Conservation (phyloP, 2,329 filamentous ascomycete genomes). For the Ophiocordyceps sinensis region DNA sequence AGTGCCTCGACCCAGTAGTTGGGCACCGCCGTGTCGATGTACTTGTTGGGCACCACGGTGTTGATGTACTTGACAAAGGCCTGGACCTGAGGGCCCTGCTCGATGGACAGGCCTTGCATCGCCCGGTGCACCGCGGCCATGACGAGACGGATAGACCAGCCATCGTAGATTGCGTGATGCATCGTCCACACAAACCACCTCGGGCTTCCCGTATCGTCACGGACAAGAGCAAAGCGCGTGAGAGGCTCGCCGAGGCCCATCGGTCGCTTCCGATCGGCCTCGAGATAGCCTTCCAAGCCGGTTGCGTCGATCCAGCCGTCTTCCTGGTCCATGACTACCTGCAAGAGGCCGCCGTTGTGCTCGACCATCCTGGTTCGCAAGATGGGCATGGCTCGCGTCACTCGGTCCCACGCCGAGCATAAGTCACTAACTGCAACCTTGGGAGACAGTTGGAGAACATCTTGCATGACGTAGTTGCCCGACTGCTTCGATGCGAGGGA, state of each 20-base stretch:
- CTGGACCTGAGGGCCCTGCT: constrained; percentile 13
- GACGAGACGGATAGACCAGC: constrained; percentile 30
- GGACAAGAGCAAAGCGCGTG: too few species aligned
- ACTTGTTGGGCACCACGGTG: too few species aligned
- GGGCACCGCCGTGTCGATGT: constrained; percentile 9
- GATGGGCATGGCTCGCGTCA: constrained; percentile 4
- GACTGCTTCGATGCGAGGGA: constrained; percentile 4
- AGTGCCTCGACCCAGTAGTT: constrained; percentile 27
- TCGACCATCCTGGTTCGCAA: constrained; percentile 5
- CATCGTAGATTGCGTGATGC: constrained; percentile 34
- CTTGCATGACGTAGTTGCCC: constrained; percentile 5
- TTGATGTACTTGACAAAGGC: constrained; percentile 26
- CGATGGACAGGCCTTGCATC: constrained; percentile 1
- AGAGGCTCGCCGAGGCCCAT: constrained; percentile 6
- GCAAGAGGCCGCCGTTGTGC: constrained; percentile 5
- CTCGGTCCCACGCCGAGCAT: constrained; percentile 5
- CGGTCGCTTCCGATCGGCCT: background rate
- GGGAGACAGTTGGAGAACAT: constrained; percentile 4
- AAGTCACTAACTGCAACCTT: constrained; percentile 3
- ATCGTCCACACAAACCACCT: constrained; percentile 4
- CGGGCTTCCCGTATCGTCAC: too few species aligned
- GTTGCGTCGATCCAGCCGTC: background rate
- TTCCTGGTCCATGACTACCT: constrained; percentile 3
- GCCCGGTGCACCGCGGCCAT: constrained; percentile 4
- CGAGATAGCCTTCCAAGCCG: background rate